Percentiles rank a stretch among this genome's conserved stretches.
Conservation (phyloP, 108 stramenopile genomes). For the Pseudonitzschia multiseries region DNA sequence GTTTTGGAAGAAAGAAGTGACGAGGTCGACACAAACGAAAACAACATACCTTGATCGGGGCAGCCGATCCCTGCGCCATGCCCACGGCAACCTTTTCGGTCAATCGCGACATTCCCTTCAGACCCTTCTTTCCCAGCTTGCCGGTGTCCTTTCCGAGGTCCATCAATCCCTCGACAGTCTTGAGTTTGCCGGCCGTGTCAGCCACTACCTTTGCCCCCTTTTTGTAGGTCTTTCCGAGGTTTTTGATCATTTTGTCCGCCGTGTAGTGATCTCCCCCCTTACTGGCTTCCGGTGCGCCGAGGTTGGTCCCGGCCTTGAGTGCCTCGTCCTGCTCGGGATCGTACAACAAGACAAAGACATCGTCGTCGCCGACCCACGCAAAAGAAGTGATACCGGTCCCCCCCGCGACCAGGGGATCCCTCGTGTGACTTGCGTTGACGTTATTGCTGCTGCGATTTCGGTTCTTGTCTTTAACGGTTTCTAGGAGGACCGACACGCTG, state of each 20-base stretch:
- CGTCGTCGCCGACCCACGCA: constrained; percentile 84
- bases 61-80: constrained; percentile 12
- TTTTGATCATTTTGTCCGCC: constrained; percentile 28
- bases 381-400: constrained; percentile 69
- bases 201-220: constrained; percentile 16
- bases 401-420: constrained; percentile 58
- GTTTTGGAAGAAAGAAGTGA: too few species aligned
- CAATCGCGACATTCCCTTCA: constrained; percentile 9
- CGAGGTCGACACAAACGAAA: not conserved
- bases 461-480: constrained; percentile 37
- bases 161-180: constrained; percentile 29
- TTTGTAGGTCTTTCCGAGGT: constrained; percentile 24
- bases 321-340: constrained; percentile 45
- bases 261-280: constrained; percentile 13
- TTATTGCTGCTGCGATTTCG: constrained; percentile 2
- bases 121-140: constrained; percentile 16
- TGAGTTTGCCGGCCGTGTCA: constrained; percentile 27
- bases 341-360: constrained; percentile 61
- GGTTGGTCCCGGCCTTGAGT: constrained; percentile 38
- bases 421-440: not conserved
- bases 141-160: constrained; percentile 37
- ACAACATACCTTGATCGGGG: not conserved
- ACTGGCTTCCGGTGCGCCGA: constrained; percentile 20
- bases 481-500: constrained; percentile 53
- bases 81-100: constrained; percentile 10